Base-by-base conservation (phyloP, 1,139 yeast species). In the Pneumocystis sp. region DNA sequence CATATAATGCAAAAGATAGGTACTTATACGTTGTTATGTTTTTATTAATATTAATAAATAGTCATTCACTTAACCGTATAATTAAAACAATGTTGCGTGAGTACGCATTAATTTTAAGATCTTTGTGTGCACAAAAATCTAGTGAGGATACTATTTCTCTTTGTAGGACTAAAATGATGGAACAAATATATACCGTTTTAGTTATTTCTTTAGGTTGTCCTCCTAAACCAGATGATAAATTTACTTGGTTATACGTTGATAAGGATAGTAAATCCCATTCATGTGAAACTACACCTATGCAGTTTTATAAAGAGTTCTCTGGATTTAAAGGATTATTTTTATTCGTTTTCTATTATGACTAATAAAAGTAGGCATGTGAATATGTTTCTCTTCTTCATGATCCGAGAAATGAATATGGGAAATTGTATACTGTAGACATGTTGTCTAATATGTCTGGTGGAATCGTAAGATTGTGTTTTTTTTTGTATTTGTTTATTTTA, bases 381-480 rank as follows among this genome's bases (percentile, higher is more conserved):
- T 78, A 81, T 74, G 84, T 83, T 72, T 83, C 87, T 1, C 76
- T 85, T 69, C 80, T 85, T 70, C 77, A 84, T 72, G 89, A 85
- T 73, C 89, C 89, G 57, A 80, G 88, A 77, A 83, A 84, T 71
- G 73, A 72, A 8, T 77, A 75, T 72, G 78, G 82, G 69, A 77
- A 78, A 65, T 77, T 83, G 68, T 84, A 82, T 75, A 84, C 87
- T 6, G 87, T 85, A 65, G 87, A 84, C 70, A 76, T 82, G 67
- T 77, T 84, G 70, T 83, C 84, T 71, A 84, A 84, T 71, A 78
- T 84, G 66, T 78, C 76, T 65, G 83, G 81, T n/a, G 88, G 87
- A 39, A 82, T 83, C 74, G 80, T 82, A 63, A 50, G 57, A 50
- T 25, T 50, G 12, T 29, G 17, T n/a, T 50, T 31, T 31, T 3